phyloP scores from a whole-genome alignment of 2,329 filamentous ascomycete species.

The Fusarium metavorans region DNA sequence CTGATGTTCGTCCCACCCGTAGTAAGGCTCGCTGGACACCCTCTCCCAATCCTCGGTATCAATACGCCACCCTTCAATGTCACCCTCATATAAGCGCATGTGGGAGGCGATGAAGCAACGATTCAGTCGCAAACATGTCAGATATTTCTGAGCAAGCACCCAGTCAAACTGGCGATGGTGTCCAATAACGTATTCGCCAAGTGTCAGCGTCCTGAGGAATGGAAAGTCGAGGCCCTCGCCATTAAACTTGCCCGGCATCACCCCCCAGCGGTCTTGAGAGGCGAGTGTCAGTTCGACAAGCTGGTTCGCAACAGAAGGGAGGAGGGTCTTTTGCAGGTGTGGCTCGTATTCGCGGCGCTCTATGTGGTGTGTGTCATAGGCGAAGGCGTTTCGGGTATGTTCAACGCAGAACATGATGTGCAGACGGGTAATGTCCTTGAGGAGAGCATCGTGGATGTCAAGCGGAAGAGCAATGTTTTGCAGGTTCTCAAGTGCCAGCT shows the following conservation, averaged over 20 bases:
- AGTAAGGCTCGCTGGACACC: not conserved
- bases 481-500: constrained; percentile 31
- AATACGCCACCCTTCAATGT: not conserved
- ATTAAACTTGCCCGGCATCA: constrained; percentile 38
- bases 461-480: constrained; percentile 29
- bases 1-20: not conserved
- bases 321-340: constrained; percentile 29
- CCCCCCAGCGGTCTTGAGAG: constrained; percentile 38
- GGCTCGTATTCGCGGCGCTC: constrained; percentile 40
- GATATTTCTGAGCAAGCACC: constrained; percentile 32
- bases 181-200: constrained; percentile 33
- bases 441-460: constrained; percentile 9
- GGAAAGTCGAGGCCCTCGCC: constrained; percentile 37
- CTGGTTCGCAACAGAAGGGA: constrained; percentile 31
- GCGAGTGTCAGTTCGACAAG: constrained; percentile 36
- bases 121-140: constrained; percentile 19
- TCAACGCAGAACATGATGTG: constrained; percentile 30
- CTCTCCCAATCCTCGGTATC: constrained; percentile 31
- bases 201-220: constrained; percentile 30
- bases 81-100: not conserved
- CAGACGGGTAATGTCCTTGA: constrained; percentile 27
- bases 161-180: constrained; percentile 44
- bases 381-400: constrained; percentile 19
- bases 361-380: constrained; percentile 17
- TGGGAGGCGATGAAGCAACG: constrained; percentile 26